phyloP scores from a whole-genome alignment of 208 protist genomes.

The Crithidia expoeki region DNA sequence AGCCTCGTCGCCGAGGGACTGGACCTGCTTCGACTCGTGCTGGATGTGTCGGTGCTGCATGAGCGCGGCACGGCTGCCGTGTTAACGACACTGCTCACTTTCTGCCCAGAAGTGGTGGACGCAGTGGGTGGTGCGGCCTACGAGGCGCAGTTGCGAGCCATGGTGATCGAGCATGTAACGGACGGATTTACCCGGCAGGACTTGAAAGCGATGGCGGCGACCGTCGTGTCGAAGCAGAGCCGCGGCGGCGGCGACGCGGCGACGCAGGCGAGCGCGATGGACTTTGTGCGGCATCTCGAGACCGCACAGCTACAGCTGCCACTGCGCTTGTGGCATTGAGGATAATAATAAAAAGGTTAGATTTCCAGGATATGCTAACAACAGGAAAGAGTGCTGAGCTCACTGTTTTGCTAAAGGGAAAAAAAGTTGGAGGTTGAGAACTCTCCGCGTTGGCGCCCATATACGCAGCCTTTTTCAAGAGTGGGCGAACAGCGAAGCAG shows the following conservation, averaged over 20 bases:
- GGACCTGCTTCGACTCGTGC: constrained; percentile 15
- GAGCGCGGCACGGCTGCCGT: constrained; percentile 22
- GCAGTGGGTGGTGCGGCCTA: constrained; percentile 14
- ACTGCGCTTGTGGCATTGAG: constrained; percentile 15
- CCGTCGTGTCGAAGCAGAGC: neutral
- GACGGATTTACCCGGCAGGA: constrained; percentile 19
- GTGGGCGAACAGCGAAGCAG: too few relatives aligned
- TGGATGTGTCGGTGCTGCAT: constrained; percentile 14
- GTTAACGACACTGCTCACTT: constrained; percentile 16
- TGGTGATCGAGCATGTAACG: constrained; percentile 21
- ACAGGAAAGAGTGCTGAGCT: too few relatives aligned
- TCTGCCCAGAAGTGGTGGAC: neutral
- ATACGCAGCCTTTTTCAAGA: too few relatives aligned
- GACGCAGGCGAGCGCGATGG: neutral
- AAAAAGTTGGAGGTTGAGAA: too few relatives aligned
- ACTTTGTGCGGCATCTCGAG: constrained; percentile 13
- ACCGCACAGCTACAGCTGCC: constrained; percentile 21
- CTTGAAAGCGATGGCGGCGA: constrained; percentile 2
- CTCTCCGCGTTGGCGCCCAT: too few relatives aligned
- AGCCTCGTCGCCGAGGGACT: constrained; percentile 18
- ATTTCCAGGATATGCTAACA: too few relatives aligned
- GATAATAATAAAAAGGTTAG: too few relatives aligned
- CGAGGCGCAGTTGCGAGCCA: constrained; percentile 20
- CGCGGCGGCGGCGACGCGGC: neutral
- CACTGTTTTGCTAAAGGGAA: too few relatives aligned